phyloP scores from a whole-genome alignment of 495 filamentous ascomycete genomes.

The Hypoxylon lenormandii region DNA sequence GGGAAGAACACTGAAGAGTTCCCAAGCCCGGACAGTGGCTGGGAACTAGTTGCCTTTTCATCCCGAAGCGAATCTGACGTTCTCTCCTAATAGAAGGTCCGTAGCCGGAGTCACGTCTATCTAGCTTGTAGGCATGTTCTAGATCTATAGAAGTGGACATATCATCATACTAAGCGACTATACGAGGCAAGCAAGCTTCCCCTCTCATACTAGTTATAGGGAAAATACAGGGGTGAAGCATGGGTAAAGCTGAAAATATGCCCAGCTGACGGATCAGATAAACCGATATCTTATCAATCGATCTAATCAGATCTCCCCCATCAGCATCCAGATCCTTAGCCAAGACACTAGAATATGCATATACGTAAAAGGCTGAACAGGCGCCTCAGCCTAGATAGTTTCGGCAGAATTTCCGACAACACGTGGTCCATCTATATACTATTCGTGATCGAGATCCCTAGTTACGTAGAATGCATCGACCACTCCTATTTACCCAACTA shows the following conservation, averaged over 20 bases:
- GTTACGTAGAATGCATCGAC: constrained; percentile 3
- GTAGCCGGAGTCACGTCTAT: constrained; percentile 20
- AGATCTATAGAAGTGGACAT: not conserved
- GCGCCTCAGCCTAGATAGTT: not conserved
- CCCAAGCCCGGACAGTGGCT: constrained; percentile 1
- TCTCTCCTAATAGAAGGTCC: constrained; percentile 14
- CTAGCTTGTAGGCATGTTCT: not conserved
- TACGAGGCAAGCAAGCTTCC: constrained; percentile 6
- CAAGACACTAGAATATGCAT: constrained; percentile 32
- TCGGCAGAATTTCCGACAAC: not conserved
- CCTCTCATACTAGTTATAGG: not conserved
- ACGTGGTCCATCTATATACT: constrained; percentile 9
- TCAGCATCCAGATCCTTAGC: not conserved
- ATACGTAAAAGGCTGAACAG: constrained; percentile 20
- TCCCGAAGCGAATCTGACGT: not conserved
- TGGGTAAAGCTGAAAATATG: constrained; percentile 7
- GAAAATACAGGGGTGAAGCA: constrained; percentile 1
- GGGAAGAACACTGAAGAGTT: not conserved
- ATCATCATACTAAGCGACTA: not conserved
- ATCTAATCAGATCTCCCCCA: constrained; percentile 26
- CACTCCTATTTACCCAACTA: constrained; percentile 2
- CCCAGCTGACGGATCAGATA: constrained; percentile 32
- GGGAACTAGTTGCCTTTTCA: constrained; percentile 11
- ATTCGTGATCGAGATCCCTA: not conserved
- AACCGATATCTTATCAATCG: constrained; percentile 45